Evolutionary conservation across 2,329 filamentous ascomycete species (phyloP).

Genomic region (Epichloe aotearoae): DNA sequence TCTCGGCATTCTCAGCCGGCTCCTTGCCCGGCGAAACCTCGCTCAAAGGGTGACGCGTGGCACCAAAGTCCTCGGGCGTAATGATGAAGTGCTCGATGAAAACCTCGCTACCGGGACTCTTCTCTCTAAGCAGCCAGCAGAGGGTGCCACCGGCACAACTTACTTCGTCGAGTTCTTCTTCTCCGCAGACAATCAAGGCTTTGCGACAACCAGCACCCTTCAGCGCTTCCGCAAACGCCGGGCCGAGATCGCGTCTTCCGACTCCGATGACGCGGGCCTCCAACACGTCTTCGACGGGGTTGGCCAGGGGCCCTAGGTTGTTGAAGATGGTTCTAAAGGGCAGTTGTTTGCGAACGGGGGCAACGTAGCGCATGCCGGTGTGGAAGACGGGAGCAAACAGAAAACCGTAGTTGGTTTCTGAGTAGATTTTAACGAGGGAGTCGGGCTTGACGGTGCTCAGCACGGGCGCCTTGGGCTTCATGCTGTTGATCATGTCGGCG

Average conservation of each 20-base stretch:
- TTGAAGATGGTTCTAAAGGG: conserved; percentile 98
- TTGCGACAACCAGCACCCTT: conserved; percentile 64
- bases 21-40: conserved; percentile 76
- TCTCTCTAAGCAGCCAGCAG: conserved; percentile 67
- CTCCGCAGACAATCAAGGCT: conserved; percentile 81
- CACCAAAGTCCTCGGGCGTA: conserved; percentile 74
- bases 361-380: conserved; percentile 83
- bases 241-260: conserved; percentile 72
- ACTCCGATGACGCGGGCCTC: conserved; percentile 93
- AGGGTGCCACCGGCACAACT: conserved; percentile 79
- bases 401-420: conserved; percentile 79
- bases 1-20: conserved; percentile 75
- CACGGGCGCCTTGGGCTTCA: conserved; percentile 57
- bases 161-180: conserved; percentile 90
- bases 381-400: conserved; percentile 95
- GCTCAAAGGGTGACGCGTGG: conserved; percentile 58
- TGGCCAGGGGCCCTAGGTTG: conserved; percentile 80
- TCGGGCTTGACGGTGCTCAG: conserved; percentile 60
- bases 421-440: conserved; percentile 62
- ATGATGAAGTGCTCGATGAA: conserved; percentile 66
- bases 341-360: conserved; percentile 71
- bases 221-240: conserved; percentile 78
- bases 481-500: conserved; percentile 74
- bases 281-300: conserved; percentile 71
- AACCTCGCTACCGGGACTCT: conserved; percentile 26